A percentile compares a stretch with the other conserved stretches of the same genome.
These are phyloP conservation scores for Xylaria arbuscula DNA, from an alignment of 2,329 filamentous ascomycete species.

Conservation along the genomic window DNA sequence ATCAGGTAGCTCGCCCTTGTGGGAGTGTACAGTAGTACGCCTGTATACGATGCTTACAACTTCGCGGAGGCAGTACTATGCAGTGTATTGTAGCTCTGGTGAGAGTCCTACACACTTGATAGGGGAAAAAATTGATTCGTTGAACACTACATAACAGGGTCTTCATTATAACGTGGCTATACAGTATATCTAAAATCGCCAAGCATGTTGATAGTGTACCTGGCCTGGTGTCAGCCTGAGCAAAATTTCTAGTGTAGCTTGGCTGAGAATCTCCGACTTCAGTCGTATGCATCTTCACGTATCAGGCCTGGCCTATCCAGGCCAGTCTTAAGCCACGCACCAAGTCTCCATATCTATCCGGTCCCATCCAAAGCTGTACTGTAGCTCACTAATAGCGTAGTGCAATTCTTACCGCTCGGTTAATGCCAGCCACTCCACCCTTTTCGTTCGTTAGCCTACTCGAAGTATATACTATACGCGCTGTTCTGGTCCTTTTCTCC, in stretches of 20 bases:
- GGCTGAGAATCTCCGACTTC: slow-evolving; percentile 18
- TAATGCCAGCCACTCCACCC: slow-evolving; percentile 30
- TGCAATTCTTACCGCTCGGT: slow-evolving; percentile 34
- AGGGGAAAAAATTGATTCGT: not conserved
- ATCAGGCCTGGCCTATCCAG: slow-evolving; percentile 3
- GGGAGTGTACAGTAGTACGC: not conserved
- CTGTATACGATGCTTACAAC: not conserved
- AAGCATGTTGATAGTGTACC: not conserved
- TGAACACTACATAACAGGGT: not conserved
- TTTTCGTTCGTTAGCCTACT: slow-evolving; percentile 13
- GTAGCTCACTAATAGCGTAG: slow-evolving; percentile 26
- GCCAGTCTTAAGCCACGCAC: slow-evolving; percentile 29
- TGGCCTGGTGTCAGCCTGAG: not conserved
- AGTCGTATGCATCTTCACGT: slow-evolving; percentile 1
- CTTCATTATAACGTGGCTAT: slow-evolving; percentile 5
- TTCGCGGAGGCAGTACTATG: slow-evolving; percentile 12
- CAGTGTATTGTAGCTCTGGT: not conserved
- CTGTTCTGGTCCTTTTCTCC: slow-evolving; percentile 20
- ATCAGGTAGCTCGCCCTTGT: not conserved
- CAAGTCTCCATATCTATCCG: slow-evolving; percentile 24
- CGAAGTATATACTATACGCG: not conserved
- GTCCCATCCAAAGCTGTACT: slow-evolving; percentile 21
- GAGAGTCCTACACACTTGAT: not conserved
- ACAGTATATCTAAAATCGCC: not conserved
- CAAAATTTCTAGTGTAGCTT: slow-evolving; percentile 9